Evolutionary conservation across 2,329 filamentous ascomycete species (phyloP).

Genomic region (Talaromyces sp.): DNA sequence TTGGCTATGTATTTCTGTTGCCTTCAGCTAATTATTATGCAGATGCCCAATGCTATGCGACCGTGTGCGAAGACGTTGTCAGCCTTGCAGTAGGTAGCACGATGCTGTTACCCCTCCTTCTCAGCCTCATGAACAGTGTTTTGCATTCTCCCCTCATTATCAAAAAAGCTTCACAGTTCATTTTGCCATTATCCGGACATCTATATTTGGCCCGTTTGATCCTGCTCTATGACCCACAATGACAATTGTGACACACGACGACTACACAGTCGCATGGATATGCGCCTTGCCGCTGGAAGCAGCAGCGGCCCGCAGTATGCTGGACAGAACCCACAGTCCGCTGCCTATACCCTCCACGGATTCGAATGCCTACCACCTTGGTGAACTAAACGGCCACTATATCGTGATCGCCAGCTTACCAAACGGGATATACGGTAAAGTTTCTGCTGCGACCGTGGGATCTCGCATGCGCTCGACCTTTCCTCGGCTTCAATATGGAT

Average conservation of each 20-base stretch:
- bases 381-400: background rate
- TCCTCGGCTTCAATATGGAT: conserved; percentile 15
- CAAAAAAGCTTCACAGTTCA: background rate
- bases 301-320: conserved; percentile 16
- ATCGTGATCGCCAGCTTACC: background rate
- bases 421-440: background rate
- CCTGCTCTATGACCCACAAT: background rate
- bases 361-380: background rate
- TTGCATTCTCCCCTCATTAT: no score
- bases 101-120: background rate
- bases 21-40: background rate
- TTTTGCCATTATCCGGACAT: background rate
- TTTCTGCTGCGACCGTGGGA: background rate
- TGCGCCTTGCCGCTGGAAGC: conserved; percentile 17
- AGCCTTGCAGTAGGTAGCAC: conserved; percentile 2
- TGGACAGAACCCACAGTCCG: conserved; percentile 17
- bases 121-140: background rate
- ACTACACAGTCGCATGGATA: conserved; percentile 20
- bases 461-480: background rate
- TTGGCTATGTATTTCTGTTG: conserved; percentile 8
- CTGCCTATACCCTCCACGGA: background rate
- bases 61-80: conserved; percentile 6
- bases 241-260: background rate
- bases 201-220: background rate
- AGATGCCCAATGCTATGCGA: conserved; percentile 11